phyloP scores from a whole-genome alignment of 495 filamentous ascomycete genomes.

The Aspergillus haitiensis region DNA sequence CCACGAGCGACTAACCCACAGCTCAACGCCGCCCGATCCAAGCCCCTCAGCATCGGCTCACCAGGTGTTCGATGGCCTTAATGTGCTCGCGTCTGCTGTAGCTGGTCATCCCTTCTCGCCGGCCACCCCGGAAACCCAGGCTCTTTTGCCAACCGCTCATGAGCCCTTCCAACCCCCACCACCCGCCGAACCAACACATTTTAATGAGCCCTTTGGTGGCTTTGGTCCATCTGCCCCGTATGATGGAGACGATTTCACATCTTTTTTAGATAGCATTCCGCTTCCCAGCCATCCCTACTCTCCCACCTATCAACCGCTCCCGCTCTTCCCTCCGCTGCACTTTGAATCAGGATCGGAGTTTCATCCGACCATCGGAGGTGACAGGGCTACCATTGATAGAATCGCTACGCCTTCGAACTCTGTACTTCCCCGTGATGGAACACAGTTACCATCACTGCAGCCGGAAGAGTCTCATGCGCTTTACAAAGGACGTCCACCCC shows the following conservation, averaged over 20 bases:
- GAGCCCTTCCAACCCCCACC: conserved; percentile 9
- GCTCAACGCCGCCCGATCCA: conserved; percentile 20
- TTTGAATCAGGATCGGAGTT: conserved; percentile 36
- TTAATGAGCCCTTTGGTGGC: conserved; percentile 32
- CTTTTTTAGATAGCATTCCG: conserved; percentile 44
- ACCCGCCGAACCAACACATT: conserved; percentile 26
- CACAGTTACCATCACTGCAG: conserved; percentile 43
- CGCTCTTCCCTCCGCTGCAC: conserved; percentile 37
- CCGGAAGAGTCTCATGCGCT: conserved; percentile 35
- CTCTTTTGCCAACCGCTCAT: conserved; percentile 16
- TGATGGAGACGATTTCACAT: conserved; percentile 43
- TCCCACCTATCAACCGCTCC: conserved; percentile 41
- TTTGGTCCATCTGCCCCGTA: conserved; percentile 25
- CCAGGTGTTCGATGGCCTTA: conserved; percentile 32
- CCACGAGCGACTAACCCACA: conserved; percentile 40
- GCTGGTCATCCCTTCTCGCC: conserved; percentile 22
- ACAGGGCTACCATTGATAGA: conserved; percentile 16
- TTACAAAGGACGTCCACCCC: conserved; percentile 33
- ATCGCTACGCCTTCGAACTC: conserved; percentile 34
- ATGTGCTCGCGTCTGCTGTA: conserved; percentile 39
- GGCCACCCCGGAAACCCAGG: conserved; percentile 1
- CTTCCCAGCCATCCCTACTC: conserved; percentile 44
- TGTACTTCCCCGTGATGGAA: conserved; percentile 40
- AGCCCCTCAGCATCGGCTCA: conserved; percentile 27
- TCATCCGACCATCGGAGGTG: conserved; percentile 28